These are phyloP conservation scores for Chrysanthemum makinoi DNA, from an alignment of 129 eudicot species.

Conservation along the genomic window DNA sequence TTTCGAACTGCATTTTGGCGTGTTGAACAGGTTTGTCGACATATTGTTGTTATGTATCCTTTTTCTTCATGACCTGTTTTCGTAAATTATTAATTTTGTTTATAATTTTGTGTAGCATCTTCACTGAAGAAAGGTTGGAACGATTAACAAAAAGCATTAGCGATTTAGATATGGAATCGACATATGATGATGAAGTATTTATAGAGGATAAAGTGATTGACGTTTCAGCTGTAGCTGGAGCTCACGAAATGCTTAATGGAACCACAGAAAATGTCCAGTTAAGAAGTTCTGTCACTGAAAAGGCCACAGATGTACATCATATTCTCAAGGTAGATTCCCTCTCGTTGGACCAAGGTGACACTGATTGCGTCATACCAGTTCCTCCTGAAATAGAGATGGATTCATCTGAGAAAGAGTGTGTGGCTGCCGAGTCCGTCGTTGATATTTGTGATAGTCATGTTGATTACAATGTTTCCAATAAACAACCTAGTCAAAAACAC, in stretches of 20 bases:
- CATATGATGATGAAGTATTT: constrained; percentile 35
- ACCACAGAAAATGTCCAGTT: constrained; percentile 37
- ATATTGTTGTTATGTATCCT: background rate
- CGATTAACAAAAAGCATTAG: constrained; percentile 64
- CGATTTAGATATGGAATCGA: constrained; percentile 48
- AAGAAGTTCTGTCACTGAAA: constrained; percentile 38
- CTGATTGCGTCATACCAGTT: constrained; percentile 23
- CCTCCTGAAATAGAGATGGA: constrained; percentile 39
- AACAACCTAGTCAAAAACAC: constrained; percentile 46
- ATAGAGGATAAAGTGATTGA: constrained; percentile 39
- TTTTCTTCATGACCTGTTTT: constrained; percentile 5
- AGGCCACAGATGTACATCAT: constrained; percentile 30
- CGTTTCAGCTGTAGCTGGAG: constrained; percentile 33
- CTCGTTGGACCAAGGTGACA: constrained; percentile 24
- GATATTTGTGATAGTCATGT: constrained; percentile 30
- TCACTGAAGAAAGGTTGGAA: constrained; percentile 85
- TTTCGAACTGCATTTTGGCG: constrained; percentile 95
- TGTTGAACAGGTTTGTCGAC: constrained; percentile 68
- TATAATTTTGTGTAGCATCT: constrained; percentile 56
- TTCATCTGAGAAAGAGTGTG: constrained; percentile 35
- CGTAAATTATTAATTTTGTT: constrained; percentile 5
- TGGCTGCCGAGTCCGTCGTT: constrained; percentile 25
- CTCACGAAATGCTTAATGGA: constrained; percentile 41
- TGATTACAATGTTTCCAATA: constrained; percentile 33
- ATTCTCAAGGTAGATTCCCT: constrained; percentile 18